phyloP scores from a whole-genome alignment of 148 eudicot genomes.

The Cornus florida region DNA sequence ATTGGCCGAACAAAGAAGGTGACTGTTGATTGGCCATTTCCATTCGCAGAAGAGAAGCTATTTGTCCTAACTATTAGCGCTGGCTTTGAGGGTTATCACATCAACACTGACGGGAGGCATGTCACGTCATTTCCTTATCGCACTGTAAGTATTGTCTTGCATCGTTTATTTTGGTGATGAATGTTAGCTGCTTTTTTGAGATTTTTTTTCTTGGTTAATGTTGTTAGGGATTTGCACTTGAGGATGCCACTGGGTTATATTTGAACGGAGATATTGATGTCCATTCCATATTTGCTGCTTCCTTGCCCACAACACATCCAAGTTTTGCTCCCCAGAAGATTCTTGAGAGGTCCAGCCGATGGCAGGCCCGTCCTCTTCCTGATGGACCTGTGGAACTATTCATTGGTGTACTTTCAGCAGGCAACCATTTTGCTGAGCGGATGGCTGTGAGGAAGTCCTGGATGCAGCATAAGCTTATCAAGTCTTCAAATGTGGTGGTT shows the following conservation, averaged over 20 bases:
- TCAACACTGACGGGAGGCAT: slow-evolving; percentile 83
- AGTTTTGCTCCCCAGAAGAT: slow-evolving; percentile 75
- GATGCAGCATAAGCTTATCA: slow-evolving; percentile 84
- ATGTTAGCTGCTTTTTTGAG: neutral
- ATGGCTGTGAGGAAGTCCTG: slow-evolving; percentile 95
- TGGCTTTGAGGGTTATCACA: slow-evolving; percentile 85
- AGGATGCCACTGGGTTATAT: slow-evolving; percentile 92
- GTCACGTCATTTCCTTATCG: slow-evolving; percentile 86
- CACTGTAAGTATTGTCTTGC: slow-evolving; percentile 53
- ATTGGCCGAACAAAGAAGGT: slow-evolving; percentile 70
- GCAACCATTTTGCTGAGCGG: slow-evolving; percentile 90
- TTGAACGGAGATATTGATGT: slow-evolving; percentile 73
- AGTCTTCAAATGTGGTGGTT: slow-evolving; percentile 68
- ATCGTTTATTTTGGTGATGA: neutral
- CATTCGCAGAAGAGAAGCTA: slow-evolving; percentile 75
- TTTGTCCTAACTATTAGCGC: slow-evolving; percentile 81
- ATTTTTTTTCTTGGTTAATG: slow-evolving; percentile 8
- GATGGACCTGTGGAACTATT: slow-evolving; percentile 66
- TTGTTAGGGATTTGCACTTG: slow-evolving; percentile 71
- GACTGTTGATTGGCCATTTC: slow-evolving; percentile 80
- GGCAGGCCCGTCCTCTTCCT: slow-evolving; percentile 75
- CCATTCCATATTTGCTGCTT: slow-evolving; percentile 72
- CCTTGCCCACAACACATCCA: slow-evolving; percentile 84
- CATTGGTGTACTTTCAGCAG: slow-evolving; percentile 86
- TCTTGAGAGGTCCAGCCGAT: slow-evolving; percentile 65